Evolutionary conservation across 73 alveolate genomes (phyloP).

Genomic region (Tetrahymena elliotti): DNA sequence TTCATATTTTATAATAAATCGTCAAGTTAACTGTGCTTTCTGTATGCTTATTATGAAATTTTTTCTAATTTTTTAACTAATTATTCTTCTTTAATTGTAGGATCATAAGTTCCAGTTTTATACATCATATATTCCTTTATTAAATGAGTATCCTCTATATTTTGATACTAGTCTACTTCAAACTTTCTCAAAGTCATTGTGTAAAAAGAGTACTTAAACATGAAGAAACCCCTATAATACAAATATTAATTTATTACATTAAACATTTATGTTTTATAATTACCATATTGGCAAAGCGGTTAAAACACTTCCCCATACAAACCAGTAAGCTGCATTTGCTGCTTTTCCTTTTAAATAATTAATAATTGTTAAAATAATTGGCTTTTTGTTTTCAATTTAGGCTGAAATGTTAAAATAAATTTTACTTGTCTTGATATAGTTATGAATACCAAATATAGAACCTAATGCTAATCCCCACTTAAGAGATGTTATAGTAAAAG

Average conservation of each 20-base stretch:
- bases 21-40: neutral
- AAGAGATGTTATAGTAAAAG: conserved; percentile 25
- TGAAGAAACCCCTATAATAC: conserved; percentile 13
- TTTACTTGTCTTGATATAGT: conserved; percentile 24
- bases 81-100: conserved; percentile 19
- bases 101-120: conserved; percentile 9
- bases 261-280: neutral
- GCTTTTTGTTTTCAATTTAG: neutral
- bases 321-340: conserved; percentile 14
- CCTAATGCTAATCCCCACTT: conserved; percentile 44
- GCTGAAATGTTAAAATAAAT: neutral
- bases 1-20: neutral
- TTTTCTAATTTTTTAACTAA: conserved; percentile 4
- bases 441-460: conserved; percentile 23
- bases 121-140: conserved; percentile 19
- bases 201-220: conserved; percentile 34
- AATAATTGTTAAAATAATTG: too few species aligned
- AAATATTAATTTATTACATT: neutral
- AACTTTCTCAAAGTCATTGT: conserved; percentile 23
- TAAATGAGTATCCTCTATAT: neutral
- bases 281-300: conserved; percentile 31
- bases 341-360: neutral
- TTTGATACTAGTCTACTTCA: conserved; percentile 15
- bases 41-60: neutral
- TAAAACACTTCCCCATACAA: conserved; percentile 35